Evolutionary conservation across 2,329 filamentous ascomycete genomes (phyloP).

Genomic region (Venturia asperata): DNA sequence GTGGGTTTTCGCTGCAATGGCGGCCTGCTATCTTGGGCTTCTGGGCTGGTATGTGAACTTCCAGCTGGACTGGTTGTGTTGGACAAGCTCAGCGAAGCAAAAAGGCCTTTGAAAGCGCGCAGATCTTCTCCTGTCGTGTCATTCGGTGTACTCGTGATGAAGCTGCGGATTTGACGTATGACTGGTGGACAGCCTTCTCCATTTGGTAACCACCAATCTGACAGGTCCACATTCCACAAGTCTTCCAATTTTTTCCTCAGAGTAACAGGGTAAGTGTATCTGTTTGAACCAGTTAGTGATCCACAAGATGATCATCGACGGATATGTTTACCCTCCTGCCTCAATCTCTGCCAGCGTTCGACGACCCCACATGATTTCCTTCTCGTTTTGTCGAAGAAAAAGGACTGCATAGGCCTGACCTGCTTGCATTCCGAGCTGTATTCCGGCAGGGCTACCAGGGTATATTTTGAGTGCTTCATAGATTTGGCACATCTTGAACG

Average conservation of each 20-base stretch:
- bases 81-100: constrained; percentile 23
- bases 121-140: constrained; percentile 55
- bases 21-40: not conserved
- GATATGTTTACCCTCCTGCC: constrained; percentile 59
- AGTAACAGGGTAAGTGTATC: constrained; percentile 73
- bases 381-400: constrained; percentile 69
- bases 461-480: constrained; percentile 72
- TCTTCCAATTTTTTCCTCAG: constrained; percentile 70
- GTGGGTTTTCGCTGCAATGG: not conserved
- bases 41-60: constrained; percentile 6
- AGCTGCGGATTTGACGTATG: constrained; percentile 69
- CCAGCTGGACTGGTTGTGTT: constrained; percentile 10
- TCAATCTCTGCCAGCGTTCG: constrained; percentile 74
- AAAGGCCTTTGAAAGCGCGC: constrained; percentile 68
- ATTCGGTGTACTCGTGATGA: constrained; percentile 52
- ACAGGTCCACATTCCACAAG: constrained; percentile 65
- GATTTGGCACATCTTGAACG: constrained; percentile 65
- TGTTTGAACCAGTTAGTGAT: constrained; percentile 33
- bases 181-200: constrained; percentile 68
- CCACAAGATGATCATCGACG: not conserved
- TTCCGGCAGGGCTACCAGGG: constrained; percentile 62
- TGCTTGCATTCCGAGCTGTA: constrained; percentile 65
- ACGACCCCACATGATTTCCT: constrained; percentile 71
- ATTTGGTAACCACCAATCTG: constrained; percentile 84
- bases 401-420: constrained; percentile 68